Evolutionary conservation across 73 alveolate genomes (phyloP).

Genomic region (Halteria grandinella): DNA sequence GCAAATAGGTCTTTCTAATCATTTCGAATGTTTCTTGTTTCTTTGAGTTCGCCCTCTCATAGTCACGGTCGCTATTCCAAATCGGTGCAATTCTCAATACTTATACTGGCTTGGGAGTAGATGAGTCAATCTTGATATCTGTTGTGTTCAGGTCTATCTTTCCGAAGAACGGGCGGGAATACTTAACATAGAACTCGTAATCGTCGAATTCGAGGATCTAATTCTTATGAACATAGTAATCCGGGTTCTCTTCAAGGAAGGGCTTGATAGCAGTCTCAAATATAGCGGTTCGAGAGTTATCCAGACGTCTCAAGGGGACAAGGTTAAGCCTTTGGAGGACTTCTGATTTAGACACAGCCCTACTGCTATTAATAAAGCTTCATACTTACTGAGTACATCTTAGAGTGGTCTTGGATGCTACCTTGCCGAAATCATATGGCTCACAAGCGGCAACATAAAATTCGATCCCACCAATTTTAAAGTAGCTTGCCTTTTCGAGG

Average conservation of each 20-base stretch:
- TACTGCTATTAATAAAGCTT: background rate
- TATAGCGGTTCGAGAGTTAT: conserved; percentile 17
- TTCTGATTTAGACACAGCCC: conserved; percentile 13
- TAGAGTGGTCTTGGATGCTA: conserved; percentile 41
- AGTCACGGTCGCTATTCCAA: conserved; percentile 28
- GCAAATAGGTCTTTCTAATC: background rate
- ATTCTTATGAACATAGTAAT: conserved; percentile 41
- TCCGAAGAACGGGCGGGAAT: conserved; percentile 53
- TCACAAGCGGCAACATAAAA: conserved; percentile 64
- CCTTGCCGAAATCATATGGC: conserved; percentile 61
- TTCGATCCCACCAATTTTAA: conserved; percentile 49
- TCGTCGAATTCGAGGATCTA: conserved; percentile 35
- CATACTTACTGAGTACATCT: conserved; percentile 36
- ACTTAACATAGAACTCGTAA: conserved; percentile 51
- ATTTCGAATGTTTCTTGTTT: conserved; percentile 7
- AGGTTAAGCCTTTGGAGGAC: conserved; percentile 23
- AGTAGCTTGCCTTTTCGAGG: conserved; percentile 34
- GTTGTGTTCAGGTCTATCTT: conserved; percentile 1
- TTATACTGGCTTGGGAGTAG: conserved; percentile 40
- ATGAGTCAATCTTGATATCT: conserved; percentile 38
- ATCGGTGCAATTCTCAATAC: conserved; percentile 54
- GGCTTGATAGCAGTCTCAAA: conserved; percentile 50
- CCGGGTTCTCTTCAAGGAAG: conserved; percentile 9
- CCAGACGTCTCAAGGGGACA: conserved; percentile 36
- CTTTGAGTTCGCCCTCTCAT: conserved; percentile 3